Base-by-base conservation (phyloP, 495 filamentous ascomycete genomes). In the Hypomontagnella monticulosa region DNA sequence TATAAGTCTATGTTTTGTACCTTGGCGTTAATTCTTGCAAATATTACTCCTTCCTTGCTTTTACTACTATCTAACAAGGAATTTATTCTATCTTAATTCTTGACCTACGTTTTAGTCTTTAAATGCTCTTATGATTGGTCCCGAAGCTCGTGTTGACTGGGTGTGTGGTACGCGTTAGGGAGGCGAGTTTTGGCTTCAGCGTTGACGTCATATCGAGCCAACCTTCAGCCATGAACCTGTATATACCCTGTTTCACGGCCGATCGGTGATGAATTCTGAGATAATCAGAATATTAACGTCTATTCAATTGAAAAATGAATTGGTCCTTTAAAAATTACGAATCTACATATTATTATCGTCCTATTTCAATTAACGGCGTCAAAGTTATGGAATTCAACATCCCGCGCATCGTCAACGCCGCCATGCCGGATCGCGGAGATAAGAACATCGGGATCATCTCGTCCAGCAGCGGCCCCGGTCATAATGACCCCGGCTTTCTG, bases 401-500 rank as follows among this genome's bases (percentile, higher is more conserved):
- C 16, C 70, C 74, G 7, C 55, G 69, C 6, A 57, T 78, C 16
- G 56, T 78, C 52, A 58, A 75, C 58, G 64, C 69, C 4, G 60
- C 72, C 2, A 68, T 77, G 36, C 72, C 74, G 4, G 60, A 73
- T 15, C 60, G 70, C 32, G 68, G 69, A 37, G 56, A 66, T 41
- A 57, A 63, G 43, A 78, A 77, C 65, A 58, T 69, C 18, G 64
- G 66, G 14, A 73, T 78, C 63, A 56, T 78, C 47, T 73, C 72
- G 4, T 63, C 73, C 6, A 74, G 73, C 50, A 57, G 49, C 47
- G 38, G 60, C 20, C 49, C 59, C 3, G 75, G 75, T 57, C 67
- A 75, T 59, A 72, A 73, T 54, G 76, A 78, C 48, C 66, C 70
- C 1, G 72, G 71, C n/a, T 78, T 78, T 56, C 66, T 76, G 4